These are phyloP conservation scores for Cylindrotheca closterium DNA, from an alignment of 108 stramenopile genomes.

Conservation along the genomic window DNA sequence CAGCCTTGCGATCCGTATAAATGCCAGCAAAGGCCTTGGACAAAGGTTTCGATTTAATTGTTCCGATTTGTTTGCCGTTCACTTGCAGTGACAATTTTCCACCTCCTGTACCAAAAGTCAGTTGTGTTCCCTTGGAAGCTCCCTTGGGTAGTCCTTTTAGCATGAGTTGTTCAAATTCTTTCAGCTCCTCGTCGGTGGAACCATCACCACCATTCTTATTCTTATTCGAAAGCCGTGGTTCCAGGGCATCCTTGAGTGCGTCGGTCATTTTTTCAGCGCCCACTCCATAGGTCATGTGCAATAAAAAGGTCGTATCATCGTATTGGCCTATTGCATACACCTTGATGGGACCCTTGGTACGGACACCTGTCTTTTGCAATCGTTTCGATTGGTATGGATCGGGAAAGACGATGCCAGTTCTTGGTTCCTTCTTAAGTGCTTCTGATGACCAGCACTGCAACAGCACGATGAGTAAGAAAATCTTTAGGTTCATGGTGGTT, in stretches of 20 bases:
- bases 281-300: constrained; percentile 67
- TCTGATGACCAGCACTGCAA: no score
- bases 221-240: constrained; percentile 45
- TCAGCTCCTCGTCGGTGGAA: neutral
- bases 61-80: constrained; percentile 44
- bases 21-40: constrained; percentile 50
- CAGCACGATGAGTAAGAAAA: no score
- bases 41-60: constrained; percentile 29
- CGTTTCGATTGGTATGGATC: neutral
- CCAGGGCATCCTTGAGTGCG: constrained; percentile 51
- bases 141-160: constrained; percentile 34
- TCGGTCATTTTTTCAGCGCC: constrained; percentile 62
- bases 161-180: neutral
- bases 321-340: constrained; percentile 29
- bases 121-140: constrained; percentile 40
- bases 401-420: neutral
- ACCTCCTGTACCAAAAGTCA: constrained; percentile 12
- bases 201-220: constrained; percentile 25
- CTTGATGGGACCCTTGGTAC: constrained; percentile 75
- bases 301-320: constrained; percentile 24
- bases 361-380: constrained; percentile 29
- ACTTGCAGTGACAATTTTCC: constrained; percentile 44
- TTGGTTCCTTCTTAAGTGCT: neutral
- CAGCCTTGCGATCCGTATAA: constrained; percentile 55
- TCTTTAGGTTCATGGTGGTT: no score